Percentiles rank a stretch among this genome's conserved stretches.
Evolutionary conservation across 2,329 filamentous ascomycete species (phyloP).

Genomic region (Aspergillus chevalieri): DNA sequence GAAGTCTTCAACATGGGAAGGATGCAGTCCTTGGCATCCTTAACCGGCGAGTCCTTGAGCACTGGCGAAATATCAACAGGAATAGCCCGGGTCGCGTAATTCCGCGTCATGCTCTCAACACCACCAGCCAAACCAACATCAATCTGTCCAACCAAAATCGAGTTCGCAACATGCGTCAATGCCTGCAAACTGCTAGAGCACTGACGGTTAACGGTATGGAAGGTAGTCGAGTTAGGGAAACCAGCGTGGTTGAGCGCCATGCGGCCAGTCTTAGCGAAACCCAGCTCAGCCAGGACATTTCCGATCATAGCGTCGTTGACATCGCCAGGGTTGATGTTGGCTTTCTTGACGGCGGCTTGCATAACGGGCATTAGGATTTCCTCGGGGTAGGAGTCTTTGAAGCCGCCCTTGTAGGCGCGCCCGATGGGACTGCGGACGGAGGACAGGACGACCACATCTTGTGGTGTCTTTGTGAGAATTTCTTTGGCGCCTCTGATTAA

Average conservation of each 20-base stretch:
- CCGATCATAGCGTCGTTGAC: slow-evolving; percentile 74
- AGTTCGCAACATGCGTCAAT: slow-evolving; percentile 81
- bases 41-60: slow-evolving; percentile 14
- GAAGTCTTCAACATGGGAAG: slow-evolving; percentile 93
- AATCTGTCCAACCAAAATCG: slow-evolving; percentile 71
- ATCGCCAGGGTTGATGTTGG: slow-evolving; percentile 66
- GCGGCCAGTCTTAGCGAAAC: slow-evolving; percentile 78
- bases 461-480: slow-evolving; percentile 61
- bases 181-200: slow-evolving; percentile 92
- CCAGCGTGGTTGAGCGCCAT: slow-evolving; percentile 81
- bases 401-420: slow-evolving; percentile 80
- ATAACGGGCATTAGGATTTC: slow-evolving; percentile 22
- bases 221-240: slow-evolving; percentile 78
- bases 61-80: slow-evolving; percentile 19
- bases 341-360: slow-evolving; percentile 18
- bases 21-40: slow-evolving; percentile 75
- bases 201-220: slow-evolving; percentile 81
- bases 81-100: slow-evolving; percentile 19
- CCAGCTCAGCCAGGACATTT: slow-evolving; percentile 63
- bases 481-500: slow-evolving; percentile 9
- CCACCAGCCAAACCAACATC: slow-evolving; percentile 81
- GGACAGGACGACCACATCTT: slow-evolving; percentile 90
- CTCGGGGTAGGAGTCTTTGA: slow-evolving; percentile 61
- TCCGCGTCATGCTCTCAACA: slow-evolving; percentile 71
- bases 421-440: slow-evolving; percentile 78